These are phyloP conservation scores for Iris pallida DNA, from an alignment of 116 monocot genomes.

Conservation along the genomic window DNA sequence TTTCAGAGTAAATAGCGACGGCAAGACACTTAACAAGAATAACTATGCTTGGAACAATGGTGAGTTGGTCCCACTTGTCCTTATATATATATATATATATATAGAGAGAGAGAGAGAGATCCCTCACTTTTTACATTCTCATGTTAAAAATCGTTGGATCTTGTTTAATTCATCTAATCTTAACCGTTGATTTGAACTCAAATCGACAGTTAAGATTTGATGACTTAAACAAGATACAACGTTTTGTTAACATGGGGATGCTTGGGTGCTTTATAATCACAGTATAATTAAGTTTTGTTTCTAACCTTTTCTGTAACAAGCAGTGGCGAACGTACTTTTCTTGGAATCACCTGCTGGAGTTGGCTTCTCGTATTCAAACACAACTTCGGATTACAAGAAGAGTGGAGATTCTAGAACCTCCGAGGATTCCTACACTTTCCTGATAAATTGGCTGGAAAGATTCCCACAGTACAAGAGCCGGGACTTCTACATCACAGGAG, in stretches of 20 bases:
- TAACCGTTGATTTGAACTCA: too few species aligned
- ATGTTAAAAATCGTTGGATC: too few species aligned
- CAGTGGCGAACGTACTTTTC: conserved; percentile 42
- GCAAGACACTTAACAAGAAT: conserved; percentile 30
- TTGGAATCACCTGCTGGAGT: conserved; percentile 35
- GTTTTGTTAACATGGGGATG: too few species aligned
- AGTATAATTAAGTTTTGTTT: too few species aligned
- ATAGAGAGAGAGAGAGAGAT: too few species aligned
- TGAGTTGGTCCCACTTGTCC: neutral
- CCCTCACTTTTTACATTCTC: too few species aligned
- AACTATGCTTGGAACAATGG: conserved; percentile 48
- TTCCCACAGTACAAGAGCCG: conserved; percentile 42
- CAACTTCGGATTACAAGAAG: conserved; percentile 10
- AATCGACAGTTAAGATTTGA: too few species aligned
- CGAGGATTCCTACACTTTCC: conserved; percentile 26
- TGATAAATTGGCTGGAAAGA: conserved; percentile 36
- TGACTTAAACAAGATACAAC: too few species aligned
- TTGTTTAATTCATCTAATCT: too few species aligned
- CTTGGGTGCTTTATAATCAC: too few species aligned
- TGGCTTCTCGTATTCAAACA: conserved; percentile 36
- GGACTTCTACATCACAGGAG: conserved; percentile 33
- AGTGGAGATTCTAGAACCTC: conserved; percentile 25
- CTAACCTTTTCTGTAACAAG: neutral
- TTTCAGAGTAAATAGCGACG: conserved; percentile 37
- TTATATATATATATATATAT: too few species aligned